Evolutionary conservation across 2,329 filamentous ascomycete species (phyloP).

Genomic region (Xylariaceae sp.): DNA sequence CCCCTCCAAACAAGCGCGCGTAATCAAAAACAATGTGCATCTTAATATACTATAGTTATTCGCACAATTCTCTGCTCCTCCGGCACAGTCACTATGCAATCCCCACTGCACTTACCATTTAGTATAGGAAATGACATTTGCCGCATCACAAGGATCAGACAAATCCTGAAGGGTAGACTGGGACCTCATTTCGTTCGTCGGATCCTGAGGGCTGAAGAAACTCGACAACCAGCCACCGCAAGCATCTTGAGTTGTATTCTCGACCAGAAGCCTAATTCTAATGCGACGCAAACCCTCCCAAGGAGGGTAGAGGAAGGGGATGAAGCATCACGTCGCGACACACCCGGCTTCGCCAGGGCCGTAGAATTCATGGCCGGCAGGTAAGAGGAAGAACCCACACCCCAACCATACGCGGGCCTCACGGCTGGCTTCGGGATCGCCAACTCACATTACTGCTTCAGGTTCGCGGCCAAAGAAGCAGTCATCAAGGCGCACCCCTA

Average conservation of each 20-base stretch:
- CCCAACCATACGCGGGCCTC: background rate
- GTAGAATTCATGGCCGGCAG: constrained; percentile 53
- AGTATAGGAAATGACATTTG: constrained; percentile 82
- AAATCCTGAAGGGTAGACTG: constrained; percentile 56
- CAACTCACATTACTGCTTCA: constrained; percentile 30
- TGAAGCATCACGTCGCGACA: background rate
- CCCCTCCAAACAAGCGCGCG: too few relatives aligned
- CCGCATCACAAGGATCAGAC: constrained; percentile 67
- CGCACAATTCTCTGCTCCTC: background rate
- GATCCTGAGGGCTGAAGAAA: constrained; percentile 53
- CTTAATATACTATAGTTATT: too few relatives aligned
- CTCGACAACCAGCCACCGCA: constrained; percentile 18
- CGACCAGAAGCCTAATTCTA: constrained; percentile 1
- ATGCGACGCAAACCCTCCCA: constrained; percentile 12
- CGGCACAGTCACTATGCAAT: constrained; percentile 14
- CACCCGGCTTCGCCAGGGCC: constrained; percentile 43
- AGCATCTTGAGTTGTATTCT: constrained; percentile 23
- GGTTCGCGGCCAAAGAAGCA: constrained; percentile 78
- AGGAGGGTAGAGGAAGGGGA: background rate
- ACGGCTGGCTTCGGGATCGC: background rate
- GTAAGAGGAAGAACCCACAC: constrained; percentile 37
- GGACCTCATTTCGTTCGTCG: constrained; percentile 54
- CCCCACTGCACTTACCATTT: constrained; percentile 55
- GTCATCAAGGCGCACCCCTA: constrained; percentile 72
- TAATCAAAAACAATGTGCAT: too few relatives aligned